Evolutionary conservation across 2,329 filamentous ascomycete species (phyloP), one percentile per base, ranked within the genome.

Genomic region (Talaromyces sp.): DNA sequence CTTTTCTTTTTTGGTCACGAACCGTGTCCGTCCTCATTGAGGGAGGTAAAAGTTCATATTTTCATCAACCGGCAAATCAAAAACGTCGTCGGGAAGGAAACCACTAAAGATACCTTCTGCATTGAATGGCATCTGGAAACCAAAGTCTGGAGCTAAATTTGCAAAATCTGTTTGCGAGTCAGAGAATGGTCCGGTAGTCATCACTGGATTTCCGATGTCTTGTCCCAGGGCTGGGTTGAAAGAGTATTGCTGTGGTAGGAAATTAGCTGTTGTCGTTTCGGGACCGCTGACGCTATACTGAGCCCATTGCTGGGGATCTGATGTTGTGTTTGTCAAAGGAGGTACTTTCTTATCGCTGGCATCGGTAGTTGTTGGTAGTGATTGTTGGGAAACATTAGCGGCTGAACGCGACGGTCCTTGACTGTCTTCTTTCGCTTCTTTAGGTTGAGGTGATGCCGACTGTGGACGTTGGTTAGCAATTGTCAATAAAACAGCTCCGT

Each of bases 51-150:
- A 65, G 47, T 67, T 63, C n/a, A 37, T 54, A 56, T 67, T 65
- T 14, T 39, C 37, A 37, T 68, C 65, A 43, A 65, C 41, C 22
- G 67, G 63, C 24, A 67, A 56, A 49, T 62, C 56, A 49, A 77
- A 73, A 31, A 78, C 62, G 13, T 73, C 74, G 24, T 76, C 75
- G 1, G 73, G 75, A 41, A 78, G 62, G 68, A 78, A 73, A 58
- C 66, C 72, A 2, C 70, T 70, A 45, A 73, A 71, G 41, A 77
- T 61, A 57, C 73, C 71, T 57, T 75, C 71, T 13, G 75, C 67
- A 37, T 73, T 70, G 37, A 74, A 71, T 1, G 67, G 67, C 2
- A 72, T 68, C 45, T 72, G 71, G 56, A 73, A 67, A 0, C 69
- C 72, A 9, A 76, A 43, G 9, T 74, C 74, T 0, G 72, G 69